Conservation (phyloP, 1,284 basidiomycete genomes). For the Melampsora abietis-canadensis region DNA sequence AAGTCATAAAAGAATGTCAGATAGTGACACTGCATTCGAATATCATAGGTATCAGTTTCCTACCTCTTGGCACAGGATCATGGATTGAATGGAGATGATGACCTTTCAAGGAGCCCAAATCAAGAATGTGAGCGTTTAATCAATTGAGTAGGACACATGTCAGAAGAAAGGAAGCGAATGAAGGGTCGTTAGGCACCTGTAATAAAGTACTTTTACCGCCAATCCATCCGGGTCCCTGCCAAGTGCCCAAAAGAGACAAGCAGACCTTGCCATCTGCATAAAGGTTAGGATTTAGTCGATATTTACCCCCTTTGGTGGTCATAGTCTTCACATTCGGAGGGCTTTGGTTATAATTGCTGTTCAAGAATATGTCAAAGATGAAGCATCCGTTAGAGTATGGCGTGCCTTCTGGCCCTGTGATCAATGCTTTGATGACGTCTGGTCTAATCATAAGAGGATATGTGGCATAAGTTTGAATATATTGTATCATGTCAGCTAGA, state of each 20-base stretch:
- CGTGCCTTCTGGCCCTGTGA: constrained; percentile 41
- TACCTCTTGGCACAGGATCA: constrained; percentile 60
- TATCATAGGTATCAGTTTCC: not conserved
- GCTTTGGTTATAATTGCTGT: constrained; percentile 71
- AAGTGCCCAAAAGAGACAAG: constrained; percentile 77
- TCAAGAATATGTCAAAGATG: constrained; percentile 86
- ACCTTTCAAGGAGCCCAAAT: constrained; percentile 58
- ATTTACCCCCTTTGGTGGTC: constrained; percentile 85
- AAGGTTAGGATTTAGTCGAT: constrained; percentile 83
- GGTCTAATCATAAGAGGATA: not conserved
- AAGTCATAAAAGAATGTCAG: constrained; percentile 56
- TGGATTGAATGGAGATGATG: constrained; percentile 85
- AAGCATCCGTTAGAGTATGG: constrained; percentile 44
- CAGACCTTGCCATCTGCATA: constrained; percentile 90
- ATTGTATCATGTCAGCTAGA: not conserved
- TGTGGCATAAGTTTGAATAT: not conserved
- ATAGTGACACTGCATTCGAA: constrained; percentile 54
- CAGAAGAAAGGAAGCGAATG: constrained; percentile 17
- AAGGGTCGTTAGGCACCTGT: constrained; percentile 59
- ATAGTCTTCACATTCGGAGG: constrained; percentile 82
- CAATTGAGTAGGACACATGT: not conserved
- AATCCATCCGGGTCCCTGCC: constrained; percentile 76
- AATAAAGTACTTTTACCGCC: constrained; percentile 76
- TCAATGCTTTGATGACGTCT: constrained; percentile 36
- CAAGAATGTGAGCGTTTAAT: constrained; percentile 20